These are phyloP conservation scores for Silene latifolia DNA, from an alignment of 148 eudicot species.

Conservation along the genomic window DNA sequence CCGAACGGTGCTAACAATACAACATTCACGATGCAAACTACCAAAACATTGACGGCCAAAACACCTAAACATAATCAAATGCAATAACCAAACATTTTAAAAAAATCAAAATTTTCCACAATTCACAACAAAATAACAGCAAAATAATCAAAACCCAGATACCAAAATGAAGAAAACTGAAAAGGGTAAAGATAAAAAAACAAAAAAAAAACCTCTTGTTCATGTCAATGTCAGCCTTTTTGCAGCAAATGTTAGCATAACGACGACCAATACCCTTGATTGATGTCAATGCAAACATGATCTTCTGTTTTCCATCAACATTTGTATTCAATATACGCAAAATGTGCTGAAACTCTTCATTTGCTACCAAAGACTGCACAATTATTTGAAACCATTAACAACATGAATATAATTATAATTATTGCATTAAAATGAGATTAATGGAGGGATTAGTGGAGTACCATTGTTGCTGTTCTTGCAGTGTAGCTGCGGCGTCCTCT, in stretches of 20 bases:
- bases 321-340: slow-evolving; percentile 87
- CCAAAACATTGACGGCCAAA: no score
- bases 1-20: no score
- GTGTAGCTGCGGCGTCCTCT: neutral
- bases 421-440: no score
- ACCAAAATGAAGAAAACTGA: neutral
- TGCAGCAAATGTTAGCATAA: slow-evolving; percentile 85
- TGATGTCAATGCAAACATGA: slow-evolving; percentile 93
- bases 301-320: slow-evolving; percentile 92
- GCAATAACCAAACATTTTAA: no score
- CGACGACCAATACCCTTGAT: slow-evolving; percentile 98
- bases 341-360: slow-evolving; percentile 88
- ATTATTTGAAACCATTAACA: no score
- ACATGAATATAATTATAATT: neutral
- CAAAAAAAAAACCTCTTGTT: slow-evolving; percentile 57
- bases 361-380: slow-evolving; percentile 67
- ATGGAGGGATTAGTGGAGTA: neutral
- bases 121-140: neutral
- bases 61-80: no score
- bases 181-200: neutral
- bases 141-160: neutral
- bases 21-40: no score
- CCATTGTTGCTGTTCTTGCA: neutral
- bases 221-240: slow-evolving; percentile 93
- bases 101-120: no score